Evolutionary conservation across 2,329 filamentous ascomycete genomes (phyloP).

Genomic region (Cercospora sp.): DNA sequence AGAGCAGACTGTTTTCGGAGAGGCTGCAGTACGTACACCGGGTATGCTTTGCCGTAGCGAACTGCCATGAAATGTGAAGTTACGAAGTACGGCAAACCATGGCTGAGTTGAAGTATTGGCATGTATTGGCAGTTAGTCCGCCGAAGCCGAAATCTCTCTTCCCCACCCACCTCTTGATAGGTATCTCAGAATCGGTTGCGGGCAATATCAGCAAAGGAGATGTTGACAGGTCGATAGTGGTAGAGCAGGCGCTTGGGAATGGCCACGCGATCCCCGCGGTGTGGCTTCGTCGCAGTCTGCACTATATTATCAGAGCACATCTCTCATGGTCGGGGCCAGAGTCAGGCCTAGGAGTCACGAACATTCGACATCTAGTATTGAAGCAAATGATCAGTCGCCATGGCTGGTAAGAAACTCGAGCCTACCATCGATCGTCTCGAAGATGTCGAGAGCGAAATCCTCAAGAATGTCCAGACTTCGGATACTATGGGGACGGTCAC

Average conservation of each 20-base stretch:
- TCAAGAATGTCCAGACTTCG: slow-evolving; percentile 3
- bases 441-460: slow-evolving; percentile 11
- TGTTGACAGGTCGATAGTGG: background rate
- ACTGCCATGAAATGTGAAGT: background rate
- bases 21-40: background rate
- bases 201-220: background rate
- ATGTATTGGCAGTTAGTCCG: background rate
- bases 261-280: background rate
- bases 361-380: background rate
- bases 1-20: too few relatives aligned
- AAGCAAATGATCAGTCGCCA: slow-evolving; percentile 1
- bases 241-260: background rate
- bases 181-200: background rate
- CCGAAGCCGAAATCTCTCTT: background rate
- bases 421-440: slow-evolving; percentile 18
- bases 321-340: background rate
- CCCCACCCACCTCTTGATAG: background rate
- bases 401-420: slow-evolving; percentile 12
- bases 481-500: slow-evolving; percentile 38
- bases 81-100: background rate
- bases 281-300: background rate
- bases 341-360: background rate
- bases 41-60: background rate
- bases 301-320: background rate
- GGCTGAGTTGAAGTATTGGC: background rate